Percentiles rank a stretch among this genome's conserved stretches.
Conservation (phyloP, 1,284 basidiomycete species). For the Leccinum solheimii region DNA sequence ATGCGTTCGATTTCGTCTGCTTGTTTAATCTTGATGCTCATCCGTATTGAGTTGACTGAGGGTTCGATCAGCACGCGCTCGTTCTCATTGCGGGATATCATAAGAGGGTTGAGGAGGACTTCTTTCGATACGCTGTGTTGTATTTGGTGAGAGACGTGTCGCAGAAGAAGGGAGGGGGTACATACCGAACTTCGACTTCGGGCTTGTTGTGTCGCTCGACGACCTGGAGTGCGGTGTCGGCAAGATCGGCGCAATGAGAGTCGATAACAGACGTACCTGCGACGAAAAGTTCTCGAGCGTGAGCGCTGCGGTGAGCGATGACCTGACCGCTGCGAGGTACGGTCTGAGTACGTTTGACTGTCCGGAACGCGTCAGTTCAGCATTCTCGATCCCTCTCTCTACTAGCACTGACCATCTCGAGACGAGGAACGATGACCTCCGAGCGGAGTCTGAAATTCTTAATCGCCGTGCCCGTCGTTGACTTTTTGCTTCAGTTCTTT, state of each 20-base stretch:
- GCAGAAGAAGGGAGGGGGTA: neutral
- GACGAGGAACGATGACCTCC: conserved; percentile 23
- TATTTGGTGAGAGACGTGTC: conserved; percentile 1
- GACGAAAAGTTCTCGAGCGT: conserved; percentile 98
- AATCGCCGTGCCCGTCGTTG: neutral
- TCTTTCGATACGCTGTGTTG: conserved; percentile 80
- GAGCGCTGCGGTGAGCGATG: conserved; percentile 95
- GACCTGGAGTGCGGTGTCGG: conserved; percentile 51
- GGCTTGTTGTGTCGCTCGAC: conserved; percentile 97
- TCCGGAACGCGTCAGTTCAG: conserved; percentile 16
- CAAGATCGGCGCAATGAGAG: conserved; percentile 6
- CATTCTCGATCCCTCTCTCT: neutral
- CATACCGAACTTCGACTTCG: conserved; percentile 85
- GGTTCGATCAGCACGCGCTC: conserved; percentile 97
- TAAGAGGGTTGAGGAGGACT: conserved; percentile 89
- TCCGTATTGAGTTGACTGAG: conserved; percentile 93
- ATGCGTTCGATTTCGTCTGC: conserved; percentile 99
- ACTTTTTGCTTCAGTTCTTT: neutral
- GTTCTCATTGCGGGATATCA: conserved; percentile 95
- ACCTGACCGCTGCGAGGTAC: conserved; percentile 94
- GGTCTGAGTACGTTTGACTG: conserved; percentile 86
- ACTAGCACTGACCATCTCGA: conserved; percentile 47
- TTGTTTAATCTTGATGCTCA: conserved; percentile 98
- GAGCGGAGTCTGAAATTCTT: conserved; percentile 40
- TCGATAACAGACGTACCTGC: conserved; percentile 55